Conservation (phyloP, 345 rosid genomes). For the Litchi chinensis region DNA sequence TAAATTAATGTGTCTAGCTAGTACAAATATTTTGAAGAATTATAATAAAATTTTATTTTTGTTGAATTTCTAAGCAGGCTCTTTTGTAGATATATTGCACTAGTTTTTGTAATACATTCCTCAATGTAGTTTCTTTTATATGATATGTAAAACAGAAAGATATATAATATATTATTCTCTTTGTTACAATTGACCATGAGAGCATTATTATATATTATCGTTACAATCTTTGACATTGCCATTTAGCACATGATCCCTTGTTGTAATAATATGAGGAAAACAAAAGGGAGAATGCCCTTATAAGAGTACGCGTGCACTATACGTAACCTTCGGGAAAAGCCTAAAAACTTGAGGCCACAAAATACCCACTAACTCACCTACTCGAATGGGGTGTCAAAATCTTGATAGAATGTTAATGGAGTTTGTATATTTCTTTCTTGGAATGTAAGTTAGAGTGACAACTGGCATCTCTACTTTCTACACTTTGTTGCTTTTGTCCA, state of each 20-base stretch:
- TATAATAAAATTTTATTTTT: too few relatives aligned
- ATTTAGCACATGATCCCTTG: background rate
- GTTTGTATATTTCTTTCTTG: slow-evolving; percentile 6
- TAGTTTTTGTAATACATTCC: background rate
- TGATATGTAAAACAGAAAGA: background rate
- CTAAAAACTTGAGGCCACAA: slow-evolving; percentile 16
- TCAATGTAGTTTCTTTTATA: background rate
- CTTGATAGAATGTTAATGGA: slow-evolving; percentile 16
- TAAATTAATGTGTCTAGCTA: too few relatives aligned
- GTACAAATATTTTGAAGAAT: too few relatives aligned
- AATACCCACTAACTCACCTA: slow-evolving; percentile 14
- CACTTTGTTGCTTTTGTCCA: slow-evolving; percentile 5
- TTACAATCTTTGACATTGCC: background rate
- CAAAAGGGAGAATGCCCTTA: too few relatives aligned
- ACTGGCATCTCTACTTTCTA: slow-evolving; percentile 13
- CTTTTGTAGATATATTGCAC: too few relatives aligned
- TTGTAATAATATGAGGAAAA: background rate
- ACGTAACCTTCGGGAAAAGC: background rate
- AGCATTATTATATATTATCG: background rate
- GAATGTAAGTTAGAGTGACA: slow-evolving; percentile 20
- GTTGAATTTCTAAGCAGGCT: background rate
- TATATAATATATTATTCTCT: background rate
- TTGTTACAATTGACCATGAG: background rate
- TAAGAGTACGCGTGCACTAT: too few relatives aligned
- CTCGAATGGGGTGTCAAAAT: slow-evolving; percentile 3